phyloP scores from a whole-genome alignment of 1,284 basidiomycete species.

The Anthracocystis panici-leucophaei region DNA sequence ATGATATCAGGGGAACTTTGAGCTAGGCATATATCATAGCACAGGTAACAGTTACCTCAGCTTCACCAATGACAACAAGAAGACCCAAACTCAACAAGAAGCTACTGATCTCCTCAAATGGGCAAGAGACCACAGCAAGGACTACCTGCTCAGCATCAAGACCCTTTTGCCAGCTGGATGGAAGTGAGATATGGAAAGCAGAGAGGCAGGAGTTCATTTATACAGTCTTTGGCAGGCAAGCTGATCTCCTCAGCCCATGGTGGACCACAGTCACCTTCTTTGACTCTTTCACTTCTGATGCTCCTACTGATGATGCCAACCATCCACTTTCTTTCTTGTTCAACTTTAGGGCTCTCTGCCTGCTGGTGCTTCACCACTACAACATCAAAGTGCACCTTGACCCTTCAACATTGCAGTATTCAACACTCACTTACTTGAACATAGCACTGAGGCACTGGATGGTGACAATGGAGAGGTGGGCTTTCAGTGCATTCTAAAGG shows the following conservation, averaged over 20 bases:
- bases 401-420: conserved; percentile 7
- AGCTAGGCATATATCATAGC: neutral
- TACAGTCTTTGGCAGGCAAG: neutral
- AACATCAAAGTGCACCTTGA: conserved; percentile 5
- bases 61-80: neutral
- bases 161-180: neutral
- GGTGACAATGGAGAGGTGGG: conserved; percentile 7
- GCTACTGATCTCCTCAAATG: neutral
- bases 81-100: neutral
- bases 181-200: neutral
- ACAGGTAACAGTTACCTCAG: neutral
- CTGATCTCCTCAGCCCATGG: too few species aligned
- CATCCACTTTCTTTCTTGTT: conserved; percentile 11
- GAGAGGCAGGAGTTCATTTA: neutral
- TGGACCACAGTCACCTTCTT: conserved; percentile 10
- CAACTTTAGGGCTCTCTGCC: conserved; percentile 11
- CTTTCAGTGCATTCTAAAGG: conserved; percentile 13
- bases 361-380: conserved; percentile 7
- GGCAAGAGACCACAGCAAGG: neutral
- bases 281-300: conserved; percentile 2
- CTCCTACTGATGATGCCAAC: neutral
- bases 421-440: neutral
- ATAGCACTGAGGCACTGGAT: conserved; percentile 4
- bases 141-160: neutral
- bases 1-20: neutral